phyloP scores from a whole-genome alignment of 495 filamentous ascomycete species.

The Rostrohypoxylon terebratum region DNA sequence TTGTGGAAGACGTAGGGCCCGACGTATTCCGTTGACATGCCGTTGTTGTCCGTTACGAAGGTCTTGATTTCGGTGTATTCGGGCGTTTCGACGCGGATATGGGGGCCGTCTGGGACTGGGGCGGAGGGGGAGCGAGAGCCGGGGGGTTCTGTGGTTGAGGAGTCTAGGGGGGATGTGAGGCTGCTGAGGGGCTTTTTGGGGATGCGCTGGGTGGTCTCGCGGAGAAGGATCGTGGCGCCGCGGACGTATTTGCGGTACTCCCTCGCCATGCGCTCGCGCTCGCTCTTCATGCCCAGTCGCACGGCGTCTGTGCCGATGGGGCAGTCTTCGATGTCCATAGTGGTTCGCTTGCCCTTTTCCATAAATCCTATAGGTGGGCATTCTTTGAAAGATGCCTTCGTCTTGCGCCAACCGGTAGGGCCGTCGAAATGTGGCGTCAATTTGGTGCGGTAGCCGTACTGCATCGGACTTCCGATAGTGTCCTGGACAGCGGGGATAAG shows the following conservation, averaged over 20 bases:
- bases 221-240: constrained; percentile 88
- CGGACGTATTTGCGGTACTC: constrained; percentile 78
- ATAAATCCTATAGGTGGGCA: constrained; percentile 92
- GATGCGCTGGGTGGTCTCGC: constrained; percentile 82
- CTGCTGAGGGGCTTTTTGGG: constrained; percentile 57
- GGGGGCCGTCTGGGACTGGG: constrained; percentile 26
- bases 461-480: constrained; percentile 87
- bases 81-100: constrained; percentile 50
- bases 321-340: constrained; percentile 96
- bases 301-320: constrained; percentile 92
- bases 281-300: constrained; percentile 75
- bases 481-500: constrained; percentile 80
- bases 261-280: constrained; percentile 75
- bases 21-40: constrained; percentile 83
- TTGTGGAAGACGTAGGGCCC: constrained; percentile 87
- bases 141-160: constrained; percentile 26
- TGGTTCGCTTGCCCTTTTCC: constrained; percentile 74
- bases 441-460: constrained; percentile 96
- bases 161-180: constrained; percentile 18
- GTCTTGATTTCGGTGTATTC: constrained; percentile 79
- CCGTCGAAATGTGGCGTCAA: constrained; percentile 94
- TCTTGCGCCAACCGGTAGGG: constrained; percentile 60
- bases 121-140: neutral
- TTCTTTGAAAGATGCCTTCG: constrained; percentile 60
- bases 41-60: constrained; percentile 87